Percentiles rank a stretch among this genome's conserved stretches.
Evolutionary conservation across 2,329 filamentous ascomycete genomes (phyloP).

Genomic region (Microcyclospora pomicola): DNA sequence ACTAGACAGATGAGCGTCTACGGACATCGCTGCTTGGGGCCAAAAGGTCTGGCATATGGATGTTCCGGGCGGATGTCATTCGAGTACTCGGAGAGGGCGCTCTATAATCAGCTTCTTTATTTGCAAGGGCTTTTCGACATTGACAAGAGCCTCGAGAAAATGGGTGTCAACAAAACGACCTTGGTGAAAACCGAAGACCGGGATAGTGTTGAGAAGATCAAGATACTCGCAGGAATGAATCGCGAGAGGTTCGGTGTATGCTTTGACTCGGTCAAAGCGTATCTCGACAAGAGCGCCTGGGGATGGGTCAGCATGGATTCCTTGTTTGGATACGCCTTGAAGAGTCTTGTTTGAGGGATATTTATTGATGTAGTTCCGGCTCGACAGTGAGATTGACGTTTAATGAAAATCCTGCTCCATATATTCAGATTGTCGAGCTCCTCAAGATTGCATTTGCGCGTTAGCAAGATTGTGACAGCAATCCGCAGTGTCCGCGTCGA

Average conservation of each 20-base stretch:
- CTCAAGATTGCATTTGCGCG: too few species aligned
- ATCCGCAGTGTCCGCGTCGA: too few species aligned
- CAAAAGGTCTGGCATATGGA: constrained; percentile 67
- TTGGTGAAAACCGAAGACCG: constrained; percentile 36
- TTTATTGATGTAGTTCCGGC: background rate
- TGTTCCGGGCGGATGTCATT: constrained; percentile 82
- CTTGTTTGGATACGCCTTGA: constrained; percentile 31
- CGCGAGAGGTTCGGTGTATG: constrained; percentile 62
- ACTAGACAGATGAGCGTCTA: constrained; percentile 91
- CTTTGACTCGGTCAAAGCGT: constrained; percentile 56
- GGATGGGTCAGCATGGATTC: constrained; percentile 35
- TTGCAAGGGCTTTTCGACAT: constrained; percentile 77
- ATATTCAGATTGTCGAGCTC: too few species aligned
- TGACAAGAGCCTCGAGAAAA: constrained; percentile 54
- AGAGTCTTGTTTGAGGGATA: constrained; percentile 6
- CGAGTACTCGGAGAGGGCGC: constrained; percentile 72
- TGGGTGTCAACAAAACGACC: constrained; percentile 13
- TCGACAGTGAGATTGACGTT: too few species aligned
- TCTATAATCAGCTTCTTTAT: constrained; percentile 93
- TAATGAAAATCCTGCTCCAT: too few species aligned
- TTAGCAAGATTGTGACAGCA: too few species aligned
- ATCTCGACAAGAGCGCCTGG: constrained; percentile 25
- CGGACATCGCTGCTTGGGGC: constrained; percentile 76
- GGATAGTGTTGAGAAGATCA: constrained; percentile 36
- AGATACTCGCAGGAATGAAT: constrained; percentile 69